A percentile compares a stretch with the other conserved stretches of the same genome.
phyloP scores from a whole-genome alignment of 2,329 filamentous ascomycete genomes.

The Beauveria brongniartii region DNA sequence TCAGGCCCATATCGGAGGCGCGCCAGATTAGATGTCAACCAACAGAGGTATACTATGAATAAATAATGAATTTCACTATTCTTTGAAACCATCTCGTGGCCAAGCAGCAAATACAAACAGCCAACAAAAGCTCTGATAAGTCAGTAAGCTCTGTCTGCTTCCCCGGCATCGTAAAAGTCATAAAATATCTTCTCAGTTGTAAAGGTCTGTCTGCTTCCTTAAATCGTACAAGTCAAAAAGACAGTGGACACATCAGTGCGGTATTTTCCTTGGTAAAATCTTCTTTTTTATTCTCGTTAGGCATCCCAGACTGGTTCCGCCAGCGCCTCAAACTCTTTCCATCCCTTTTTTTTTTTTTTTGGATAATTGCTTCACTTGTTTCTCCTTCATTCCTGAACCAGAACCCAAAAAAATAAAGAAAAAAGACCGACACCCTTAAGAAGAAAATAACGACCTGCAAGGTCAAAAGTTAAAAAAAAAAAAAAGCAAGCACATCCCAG shows the following conservation, averaged over 20 bases:
- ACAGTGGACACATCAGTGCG: not conserved
- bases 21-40: no score
- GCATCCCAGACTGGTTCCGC: not conserved
- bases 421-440: not conserved
- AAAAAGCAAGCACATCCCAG: constrained; percentile 8
- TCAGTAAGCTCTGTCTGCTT: no score
- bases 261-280: not conserved
- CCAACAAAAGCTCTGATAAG: not conserved
- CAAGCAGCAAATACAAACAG: not conserved
- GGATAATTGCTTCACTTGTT: not conserved
- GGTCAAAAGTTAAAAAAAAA: not conserved
- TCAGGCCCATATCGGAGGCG: no score
- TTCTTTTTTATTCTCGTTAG: not conserved
- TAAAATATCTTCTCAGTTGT: no score
- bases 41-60: no score
- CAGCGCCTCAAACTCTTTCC: not conserved
- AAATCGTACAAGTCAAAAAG: not conserved
- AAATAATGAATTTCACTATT: no score
- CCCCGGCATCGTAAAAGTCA: no score
- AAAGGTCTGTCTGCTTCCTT: not conserved
- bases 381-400: not conserved
- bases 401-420: not conserved
- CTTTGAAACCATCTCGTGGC: not conserved
- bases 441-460: not conserved
- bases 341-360: not conserved